Percentiles rank a stretch among this genome's conserved stretches.
phyloP scores from a whole-genome alignment of 371 early-diverging fungal genomes.

The Mucor racemosus region DNA sequence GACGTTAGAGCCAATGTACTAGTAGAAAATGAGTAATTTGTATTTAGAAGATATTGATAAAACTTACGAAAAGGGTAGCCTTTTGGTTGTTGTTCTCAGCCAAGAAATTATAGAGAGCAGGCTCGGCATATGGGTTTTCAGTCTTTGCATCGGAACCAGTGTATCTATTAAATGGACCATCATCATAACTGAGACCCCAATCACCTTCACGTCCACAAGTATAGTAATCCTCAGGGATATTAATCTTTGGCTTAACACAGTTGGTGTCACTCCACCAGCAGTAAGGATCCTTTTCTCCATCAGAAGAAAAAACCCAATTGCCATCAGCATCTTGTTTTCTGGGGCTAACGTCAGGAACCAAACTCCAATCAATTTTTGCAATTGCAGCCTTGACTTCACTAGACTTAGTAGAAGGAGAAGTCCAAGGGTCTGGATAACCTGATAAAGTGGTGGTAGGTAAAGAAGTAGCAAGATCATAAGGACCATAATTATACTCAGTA shows the following conservation, averaged over 20 bases:
- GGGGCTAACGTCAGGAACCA: constrained; percentile 43
- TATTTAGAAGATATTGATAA: not conserved
- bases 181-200: constrained; percentile 41
- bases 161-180: constrained; percentile 35
- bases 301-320: constrained; percentile 22
- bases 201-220: constrained; percentile 28
- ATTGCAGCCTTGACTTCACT: constrained; percentile 42
- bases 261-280: constrained; percentile 38
- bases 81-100: constrained; percentile 29
- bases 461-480: constrained; percentile 10
- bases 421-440: constrained; percentile 47
- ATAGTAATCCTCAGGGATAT: constrained; percentile 29
- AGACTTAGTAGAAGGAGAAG: constrained; percentile 27
- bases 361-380: constrained; percentile 43
- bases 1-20: constrained; percentile 35
- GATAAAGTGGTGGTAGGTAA: constrained; percentile 6
- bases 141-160: constrained; percentile 13
- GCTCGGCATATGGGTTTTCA: constrained; percentile 41
- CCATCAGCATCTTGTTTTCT: constrained; percentile 23
- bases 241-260: constrained; percentile 31
- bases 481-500: constrained; percentile 15
- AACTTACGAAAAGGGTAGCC: constrained; percentile 40
- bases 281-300: constrained; percentile 27
- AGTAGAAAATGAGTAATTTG: not conserved
- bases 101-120: constrained; percentile 18